Conservation (phyloP, 2,329 filamentous ascomycete species). For the Apiospora aurea region DNA sequence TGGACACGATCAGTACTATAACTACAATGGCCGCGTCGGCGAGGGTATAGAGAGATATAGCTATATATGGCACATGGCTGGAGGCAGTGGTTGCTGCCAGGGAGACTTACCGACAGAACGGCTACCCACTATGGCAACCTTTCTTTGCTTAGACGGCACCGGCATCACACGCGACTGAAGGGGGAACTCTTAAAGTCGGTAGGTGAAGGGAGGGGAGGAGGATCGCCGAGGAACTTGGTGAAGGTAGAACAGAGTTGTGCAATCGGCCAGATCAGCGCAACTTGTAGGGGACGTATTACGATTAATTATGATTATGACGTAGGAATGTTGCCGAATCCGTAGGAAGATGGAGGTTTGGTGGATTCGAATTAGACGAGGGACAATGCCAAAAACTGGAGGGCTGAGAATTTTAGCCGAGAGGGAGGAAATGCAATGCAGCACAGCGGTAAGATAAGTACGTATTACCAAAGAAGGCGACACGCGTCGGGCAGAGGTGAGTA, state of each 20-base stretch:
- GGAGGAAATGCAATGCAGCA: background rate
- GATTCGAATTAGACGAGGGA: constrained; percentile 4
- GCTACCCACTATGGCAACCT: constrained; percentile 95
- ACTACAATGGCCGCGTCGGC: background rate
- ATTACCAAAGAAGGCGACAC: constrained; percentile 9
- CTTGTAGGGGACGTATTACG: constrained; percentile 18
- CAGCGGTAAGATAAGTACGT: background rate
- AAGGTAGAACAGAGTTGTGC: constrained; percentile 27
- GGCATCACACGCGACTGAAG: constrained; percentile 57
- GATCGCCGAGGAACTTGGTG: constrained; percentile 13
- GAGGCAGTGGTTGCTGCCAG: background rate
- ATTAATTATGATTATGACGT: constrained; percentile 28
- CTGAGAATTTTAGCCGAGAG: constrained; percentile 18
- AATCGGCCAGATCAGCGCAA: constrained; percentile 24
- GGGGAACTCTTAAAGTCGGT: background rate
- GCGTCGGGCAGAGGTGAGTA: background rate
- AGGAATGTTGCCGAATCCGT: constrained; percentile 26
- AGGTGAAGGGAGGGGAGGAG: background rate
- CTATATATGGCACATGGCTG: background rate
- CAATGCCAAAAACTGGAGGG: constrained; percentile 17
- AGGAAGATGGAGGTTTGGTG: constrained; percentile 5
- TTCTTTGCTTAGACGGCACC: constrained; percentile 82
- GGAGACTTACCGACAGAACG: constrained; percentile 73
- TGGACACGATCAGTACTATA: background rate
- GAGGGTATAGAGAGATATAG: background rate